phyloP scores from a whole-genome alignment of 495 filamentous ascomycete species.

The Daldinia vernicosa region DNA sequence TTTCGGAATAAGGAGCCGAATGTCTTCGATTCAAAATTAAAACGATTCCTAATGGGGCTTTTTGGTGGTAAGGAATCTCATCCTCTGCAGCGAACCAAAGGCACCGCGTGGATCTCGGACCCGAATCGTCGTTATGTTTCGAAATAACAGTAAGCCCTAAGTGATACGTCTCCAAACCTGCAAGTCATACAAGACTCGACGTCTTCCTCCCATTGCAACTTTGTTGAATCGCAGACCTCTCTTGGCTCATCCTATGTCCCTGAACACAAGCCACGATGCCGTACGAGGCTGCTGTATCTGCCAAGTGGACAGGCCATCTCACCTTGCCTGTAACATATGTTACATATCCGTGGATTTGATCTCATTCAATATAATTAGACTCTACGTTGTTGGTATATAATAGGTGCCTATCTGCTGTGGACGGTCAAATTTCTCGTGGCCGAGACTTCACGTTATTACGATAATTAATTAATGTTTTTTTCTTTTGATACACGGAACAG shows the following conservation, averaged over 20 bases:
- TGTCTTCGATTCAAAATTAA: slow-evolving; percentile 1
- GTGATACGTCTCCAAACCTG: not conserved
- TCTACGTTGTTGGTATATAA: not conserved
- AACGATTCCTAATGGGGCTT: slow-evolving; percentile 1
- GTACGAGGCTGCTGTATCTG: not conserved
- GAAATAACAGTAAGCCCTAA: slow-evolving; percentile 31
- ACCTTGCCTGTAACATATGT: not conserved
- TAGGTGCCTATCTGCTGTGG: not conserved
- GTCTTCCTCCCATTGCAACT: not conserved
- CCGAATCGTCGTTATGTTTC: slow-evolving; percentile 26
- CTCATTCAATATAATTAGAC: not conserved
- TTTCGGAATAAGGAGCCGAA: not conserved
- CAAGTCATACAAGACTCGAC: slow-evolving; percentile 15
- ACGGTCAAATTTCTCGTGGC: not conserved
- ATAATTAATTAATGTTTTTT: slow-evolving; percentile 13
- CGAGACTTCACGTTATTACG: not conserved
- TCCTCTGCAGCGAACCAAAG: slow-evolving; percentile 2
- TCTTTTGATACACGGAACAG: not conserved
- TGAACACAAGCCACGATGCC: not conserved
- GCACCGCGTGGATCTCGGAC: slow-evolving; percentile 7
- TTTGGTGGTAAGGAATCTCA: not conserved
- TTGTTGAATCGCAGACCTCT: not conserved
- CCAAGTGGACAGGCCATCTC: not conserved
- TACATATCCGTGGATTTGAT: not conserved
- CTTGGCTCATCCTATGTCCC: not conserved